Conservation (phyloP, 2,329 filamentous ascomycete genomes). For the Fusarium scirpi region DNA sequence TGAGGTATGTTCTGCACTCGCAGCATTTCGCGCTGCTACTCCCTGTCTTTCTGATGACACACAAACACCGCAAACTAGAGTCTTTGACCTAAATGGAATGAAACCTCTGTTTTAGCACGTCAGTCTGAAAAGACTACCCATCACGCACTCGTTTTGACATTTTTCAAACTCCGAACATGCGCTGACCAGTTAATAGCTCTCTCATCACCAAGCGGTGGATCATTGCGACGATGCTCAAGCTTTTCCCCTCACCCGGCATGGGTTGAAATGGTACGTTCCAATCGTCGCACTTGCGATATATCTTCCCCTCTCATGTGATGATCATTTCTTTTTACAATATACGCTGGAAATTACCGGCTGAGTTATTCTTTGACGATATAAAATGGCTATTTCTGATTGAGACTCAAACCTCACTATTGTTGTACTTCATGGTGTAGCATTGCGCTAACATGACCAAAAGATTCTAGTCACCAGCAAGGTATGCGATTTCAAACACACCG, state of each 20-base stretch:
- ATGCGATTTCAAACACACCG: conserved; percentile 40
- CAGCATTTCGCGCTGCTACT: conserved; percentile 22
- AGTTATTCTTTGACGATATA: conserved; percentile 81
- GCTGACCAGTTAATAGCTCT: conserved; percentile 47
- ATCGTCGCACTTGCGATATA: background rate
- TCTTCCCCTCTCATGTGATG: conserved; percentile 58
- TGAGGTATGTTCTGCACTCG: conserved; percentile 43
- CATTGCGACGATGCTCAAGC: conserved; percentile 39
- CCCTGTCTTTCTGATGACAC: conserved; percentile 77
- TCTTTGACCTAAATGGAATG: conserved; percentile 90
- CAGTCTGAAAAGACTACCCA: conserved; percentile 78
- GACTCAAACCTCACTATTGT: conserved; percentile 22
- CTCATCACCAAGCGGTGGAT: conserved; percentile 47
- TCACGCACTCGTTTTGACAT: conserved; percentile 33
- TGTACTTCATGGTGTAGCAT: conserved; percentile 10
- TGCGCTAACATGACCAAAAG: conserved; percentile 51
- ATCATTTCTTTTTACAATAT: conserved; percentile 73
- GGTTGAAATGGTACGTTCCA: conserved; percentile 50
- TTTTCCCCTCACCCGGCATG: background rate
- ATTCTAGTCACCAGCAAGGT: conserved; percentile 49
- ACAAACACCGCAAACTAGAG: conserved; percentile 92
- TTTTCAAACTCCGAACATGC: conserved; percentile 19
- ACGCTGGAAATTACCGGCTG: conserved; percentile 98
- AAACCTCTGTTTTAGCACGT: conserved; percentile 86
- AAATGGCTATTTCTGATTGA: conserved; percentile 87